Evolutionary conservation across 1,139 yeast species (phyloP).

Genomic region (Chernovozyma sophiae-reginae): DNA sequence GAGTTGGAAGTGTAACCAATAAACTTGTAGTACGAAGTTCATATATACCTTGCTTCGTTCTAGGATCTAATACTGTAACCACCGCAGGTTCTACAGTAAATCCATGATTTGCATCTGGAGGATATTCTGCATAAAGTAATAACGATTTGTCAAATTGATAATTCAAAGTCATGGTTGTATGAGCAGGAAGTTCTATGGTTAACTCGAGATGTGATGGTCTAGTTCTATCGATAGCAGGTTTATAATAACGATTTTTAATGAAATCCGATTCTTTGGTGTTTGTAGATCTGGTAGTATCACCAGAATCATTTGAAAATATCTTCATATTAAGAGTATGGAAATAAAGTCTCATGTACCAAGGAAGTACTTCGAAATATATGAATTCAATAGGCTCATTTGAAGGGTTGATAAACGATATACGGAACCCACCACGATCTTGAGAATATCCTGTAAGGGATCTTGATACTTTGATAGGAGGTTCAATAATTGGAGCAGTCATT

Average conservation of each 20-base stretch:
- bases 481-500: slow-evolving; percentile 26
- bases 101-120: slow-evolving; percentile 99
- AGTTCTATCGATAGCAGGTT: slow-evolving; percentile 75
- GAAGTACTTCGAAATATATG: slow-evolving; percentile 75
- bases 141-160: slow-evolving; percentile 86
- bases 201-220: slow-evolving; percentile 86
- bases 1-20: slow-evolving; percentile 84
- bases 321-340: slow-evolving; percentile 59
- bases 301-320: too few relatives aligned
- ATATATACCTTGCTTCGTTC: slow-evolving; percentile 34
- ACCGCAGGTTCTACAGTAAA: slow-evolving; percentile 92
- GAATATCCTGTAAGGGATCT: slow-evolving; percentile 91
- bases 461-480: slow-evolving; percentile 71
- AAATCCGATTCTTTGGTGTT: slow-evolving; percentile 19
- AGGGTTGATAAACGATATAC: slow-evolving; percentile 73
- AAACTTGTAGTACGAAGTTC: slow-evolving; percentile 80
- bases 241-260: slow-evolving; percentile 55
- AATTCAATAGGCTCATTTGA: slow-evolving; percentile 43
- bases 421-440: slow-evolving; percentile 85
- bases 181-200: slow-evolving; percentile 58
- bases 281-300: slow-evolving; percentile 7
- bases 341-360: slow-evolving; percentile 90
- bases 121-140: slow-evolving; percentile 84
- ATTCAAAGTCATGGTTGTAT: slow-evolving; percentile 56
- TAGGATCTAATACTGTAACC: slow-evolving; percentile 46